Conservation (phyloP, 768 basidiomycete genomes). For the Russula sp. region DNA sequence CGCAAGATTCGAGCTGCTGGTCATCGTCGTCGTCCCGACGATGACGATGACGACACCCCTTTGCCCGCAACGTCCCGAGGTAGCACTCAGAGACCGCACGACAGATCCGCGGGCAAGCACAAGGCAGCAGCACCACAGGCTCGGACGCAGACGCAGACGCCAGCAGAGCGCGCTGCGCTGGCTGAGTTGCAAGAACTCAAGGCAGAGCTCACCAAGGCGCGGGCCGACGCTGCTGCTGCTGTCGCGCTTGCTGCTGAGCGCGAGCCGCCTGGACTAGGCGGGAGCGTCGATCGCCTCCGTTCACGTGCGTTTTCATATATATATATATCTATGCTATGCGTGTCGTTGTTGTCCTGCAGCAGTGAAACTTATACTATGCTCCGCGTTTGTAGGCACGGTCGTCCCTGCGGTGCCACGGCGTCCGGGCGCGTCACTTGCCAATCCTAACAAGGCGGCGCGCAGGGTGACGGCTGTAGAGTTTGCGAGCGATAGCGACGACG, state of each 20-base stretch:
- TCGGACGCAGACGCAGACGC: not conserved
- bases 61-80: not conserved
- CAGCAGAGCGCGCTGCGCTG: not conserved
- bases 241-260: constrained; percentile 11
- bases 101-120: not conserved
- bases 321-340: too few relatives aligned
- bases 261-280: constrained; percentile 5
- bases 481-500: constrained; percentile 15
- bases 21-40: too few relatives aligned
- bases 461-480: constrained; percentile 14
- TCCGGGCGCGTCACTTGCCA: constrained; percentile 17
- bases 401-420: constrained; percentile 2
- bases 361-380: not conserved
- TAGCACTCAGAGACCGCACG: not conserved
- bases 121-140: not conserved
- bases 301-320: constrained; percentile 2
- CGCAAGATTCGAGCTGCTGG: not conserved
- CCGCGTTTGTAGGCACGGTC: not conserved
- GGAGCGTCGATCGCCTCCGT: constrained; percentile 9
- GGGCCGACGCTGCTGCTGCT: constrained; percentile 2
- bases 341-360: not conserved
- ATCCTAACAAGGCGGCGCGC: constrained; percentile 19
- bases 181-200: constrained; percentile 9
- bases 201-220: constrained; percentile 10
- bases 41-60: not conserved